phyloP scores from a whole-genome alignment of 169 alveolate species.

The Ichthyophthirius multifiliis region DNA sequence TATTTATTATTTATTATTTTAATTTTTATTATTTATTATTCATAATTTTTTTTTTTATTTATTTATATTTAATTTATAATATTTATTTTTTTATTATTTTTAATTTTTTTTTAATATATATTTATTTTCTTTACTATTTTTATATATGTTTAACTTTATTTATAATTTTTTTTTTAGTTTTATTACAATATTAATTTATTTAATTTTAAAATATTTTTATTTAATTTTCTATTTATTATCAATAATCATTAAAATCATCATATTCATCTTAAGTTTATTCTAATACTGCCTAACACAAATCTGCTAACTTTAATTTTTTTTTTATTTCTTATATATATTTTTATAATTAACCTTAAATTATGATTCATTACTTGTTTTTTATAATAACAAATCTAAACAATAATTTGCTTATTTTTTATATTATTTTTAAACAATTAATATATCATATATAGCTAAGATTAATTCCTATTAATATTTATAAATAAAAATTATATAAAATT shows the following conservation, averaged over 20 bases:
- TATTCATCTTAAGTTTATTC: background rate
- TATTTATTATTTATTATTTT: too few relatives aligned
- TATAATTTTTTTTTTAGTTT: too few relatives aligned
- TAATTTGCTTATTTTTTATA: background rate
- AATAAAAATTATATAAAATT: background rate
- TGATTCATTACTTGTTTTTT: slow-evolving; percentile 1
- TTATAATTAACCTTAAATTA: background rate
- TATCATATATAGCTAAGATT: background rate
- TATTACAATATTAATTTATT: too few relatives aligned
- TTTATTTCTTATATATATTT: background rate
- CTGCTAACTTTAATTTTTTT: background rate
- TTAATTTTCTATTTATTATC: too few relatives aligned
- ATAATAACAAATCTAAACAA: background rate
- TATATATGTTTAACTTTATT: too few relatives aligned
- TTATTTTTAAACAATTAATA: background rate
- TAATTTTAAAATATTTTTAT: too few relatives aligned
- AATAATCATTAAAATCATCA: background rate
- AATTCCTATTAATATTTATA: background rate
- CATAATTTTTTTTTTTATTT: too few relatives aligned
- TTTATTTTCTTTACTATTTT: too few relatives aligned
- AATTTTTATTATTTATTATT: too few relatives aligned
- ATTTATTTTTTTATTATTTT: too few relatives aligned
- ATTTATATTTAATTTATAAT: too few relatives aligned
- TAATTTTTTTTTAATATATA: too few relatives aligned
- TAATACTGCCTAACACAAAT: background rate